Base-by-base conservation (phyloP, 2,329 filamentous ascomycete species). In the Curvularia eragrostidis region DNA sequence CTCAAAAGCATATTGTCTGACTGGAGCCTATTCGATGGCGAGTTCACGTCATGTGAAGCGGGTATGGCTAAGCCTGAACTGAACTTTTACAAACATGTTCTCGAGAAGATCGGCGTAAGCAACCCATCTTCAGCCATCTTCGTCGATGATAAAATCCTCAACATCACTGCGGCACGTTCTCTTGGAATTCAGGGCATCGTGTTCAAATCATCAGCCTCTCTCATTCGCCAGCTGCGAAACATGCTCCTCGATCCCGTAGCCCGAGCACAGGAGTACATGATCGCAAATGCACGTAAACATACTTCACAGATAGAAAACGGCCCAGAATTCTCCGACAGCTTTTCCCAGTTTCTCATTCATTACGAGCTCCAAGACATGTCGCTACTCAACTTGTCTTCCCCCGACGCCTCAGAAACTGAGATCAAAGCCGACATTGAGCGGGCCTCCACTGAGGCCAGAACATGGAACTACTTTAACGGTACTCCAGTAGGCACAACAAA, bases 11-110 rank as follows among this genome's bases (percentile, higher is more conserved):
- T 64, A 39, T 56, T 72, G 19, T 30, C 52, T 5, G 68, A 73
- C 43, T 77, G 74, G 75, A 48, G 56, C 7, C 52, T 77, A 2
- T 78, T 79, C 38, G 69, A 78, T 56, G 55, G 48, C 21, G 66
- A 77, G 3, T 78, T 75, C 51, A 71, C 73, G 2, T 78, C 75
- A 1, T 70, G 64, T 24, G 60, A 65, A 1, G 66, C 67, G 21
- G 75, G 75, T 19, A 72, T 72, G 65, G 66, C 72, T 15, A 79
- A 79, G 60, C 76, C 75, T 12, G 70, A 75, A 21, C 56, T 65
- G 3, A 54, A 57, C 3, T 79, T 76, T 61, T 78, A 75, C 60
- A 53, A 56, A 12, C 58, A 73, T 43, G 73, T 77, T 6, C 62
- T 78, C 10, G 38, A 68, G 1, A 54, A 64, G 0, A 65, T 70